These are phyloP conservation scores for Angophora floribunda DNA, from an alignment of 345 rosid species.

Conservation along the genomic window DNA sequence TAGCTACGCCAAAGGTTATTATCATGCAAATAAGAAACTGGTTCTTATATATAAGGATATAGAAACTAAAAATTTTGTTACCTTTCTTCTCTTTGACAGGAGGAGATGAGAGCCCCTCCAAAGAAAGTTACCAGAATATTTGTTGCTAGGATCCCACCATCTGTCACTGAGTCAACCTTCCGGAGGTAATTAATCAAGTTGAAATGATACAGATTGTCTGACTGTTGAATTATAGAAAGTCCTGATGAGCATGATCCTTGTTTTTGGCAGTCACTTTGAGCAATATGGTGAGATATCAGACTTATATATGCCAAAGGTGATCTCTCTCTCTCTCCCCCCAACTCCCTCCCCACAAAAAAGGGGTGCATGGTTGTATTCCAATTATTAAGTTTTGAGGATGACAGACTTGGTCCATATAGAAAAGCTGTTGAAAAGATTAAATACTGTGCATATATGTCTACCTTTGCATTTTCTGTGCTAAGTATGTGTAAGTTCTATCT, in stretches of 20 bases:
- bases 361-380: background rate
- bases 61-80: background rate
- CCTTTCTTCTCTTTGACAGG: slow-evolving; percentile 31
- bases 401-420: background rate
- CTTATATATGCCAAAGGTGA: slow-evolving; percentile 95
- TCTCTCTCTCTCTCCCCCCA: background rate
- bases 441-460: background rate
- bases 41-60: background rate
- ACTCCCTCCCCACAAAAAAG: background rate
- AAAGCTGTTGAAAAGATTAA: background rate
- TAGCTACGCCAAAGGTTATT: slow-evolving; percentile 92
- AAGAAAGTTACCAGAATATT: slow-evolving; percentile 87
- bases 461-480: background rate
- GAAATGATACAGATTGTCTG: background rate
- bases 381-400: background rate
- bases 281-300: slow-evolving; percentile 89
- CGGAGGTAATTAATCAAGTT: slow-evolving; percentile 48
- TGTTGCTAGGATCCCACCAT: slow-evolving; percentile 83
- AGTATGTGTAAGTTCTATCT: background rate
- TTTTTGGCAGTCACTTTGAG: slow-evolving; percentile 73
- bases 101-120: slow-evolving; percentile 90
- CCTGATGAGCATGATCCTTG: slow-evolving; percentile 1
- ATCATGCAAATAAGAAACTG: background rate
- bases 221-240: background rate
- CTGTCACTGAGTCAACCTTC: slow-evolving; percentile 74